Conservation (phyloP, 2,329 filamentous ascomycete genomes). For the Colletotrichum somersetense region DNA sequence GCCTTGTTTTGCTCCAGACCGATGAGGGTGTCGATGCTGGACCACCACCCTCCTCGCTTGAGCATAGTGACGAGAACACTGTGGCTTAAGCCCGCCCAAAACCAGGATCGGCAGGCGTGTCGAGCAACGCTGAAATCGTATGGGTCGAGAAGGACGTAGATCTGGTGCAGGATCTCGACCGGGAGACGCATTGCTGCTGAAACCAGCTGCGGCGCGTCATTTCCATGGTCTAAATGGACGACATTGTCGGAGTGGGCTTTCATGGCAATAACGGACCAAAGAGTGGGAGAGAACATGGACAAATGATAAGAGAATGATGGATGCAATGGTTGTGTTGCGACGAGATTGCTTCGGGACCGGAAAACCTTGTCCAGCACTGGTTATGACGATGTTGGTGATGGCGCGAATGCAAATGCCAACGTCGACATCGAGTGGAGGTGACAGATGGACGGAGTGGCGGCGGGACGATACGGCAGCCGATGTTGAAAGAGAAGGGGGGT, state of each 20-base stretch:
- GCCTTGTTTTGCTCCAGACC: not conserved
- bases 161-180: slow-evolving; percentile 54
- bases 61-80: slow-evolving; percentile 66
- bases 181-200: slow-evolving; percentile 47
- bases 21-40: slow-evolving; percentile 48
- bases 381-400: not conserved
- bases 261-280: not conserved
- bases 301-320: not conserved
- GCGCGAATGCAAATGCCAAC: not conserved
- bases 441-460: not conserved
- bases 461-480: not conserved
- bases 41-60: slow-evolving; percentile 67
- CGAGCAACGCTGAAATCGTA: slow-evolving; percentile 70
- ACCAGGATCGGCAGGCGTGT: slow-evolving; percentile 71
- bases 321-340: not conserved
- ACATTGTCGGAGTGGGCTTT: not conserved
- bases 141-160: slow-evolving; percentile 52
- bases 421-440: not conserved
- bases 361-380: not conserved
- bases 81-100: slow-evolving; percentile 66
- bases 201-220: not conserved
- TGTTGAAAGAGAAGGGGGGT: not conserved
- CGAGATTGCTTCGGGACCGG: not conserved
- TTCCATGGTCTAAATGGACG: not conserved
- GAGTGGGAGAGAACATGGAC: not conserved